These are phyloP conservation scores for Simplicillium sp. DNA, from an alignment of 2,329 filamentous ascomycete species.

Conservation along the genomic window DNA sequence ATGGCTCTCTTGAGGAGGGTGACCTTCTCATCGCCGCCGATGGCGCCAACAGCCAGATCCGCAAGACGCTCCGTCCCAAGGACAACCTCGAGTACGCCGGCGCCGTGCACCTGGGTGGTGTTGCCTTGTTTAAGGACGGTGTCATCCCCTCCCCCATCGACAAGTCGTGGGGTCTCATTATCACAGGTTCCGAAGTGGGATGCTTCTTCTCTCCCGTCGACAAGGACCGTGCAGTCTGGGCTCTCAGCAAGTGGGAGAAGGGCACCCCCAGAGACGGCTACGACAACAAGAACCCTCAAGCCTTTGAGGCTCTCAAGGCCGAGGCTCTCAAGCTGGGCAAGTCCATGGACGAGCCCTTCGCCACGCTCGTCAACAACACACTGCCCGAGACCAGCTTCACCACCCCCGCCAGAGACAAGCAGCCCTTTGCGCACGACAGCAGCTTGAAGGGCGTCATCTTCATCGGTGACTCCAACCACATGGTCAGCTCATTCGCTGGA, in stretches of 20 bases:
- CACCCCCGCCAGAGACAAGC: conserved; percentile 30
- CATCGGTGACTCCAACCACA: conserved; percentile 35
- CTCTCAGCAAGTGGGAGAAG: conserved; percentile 19
- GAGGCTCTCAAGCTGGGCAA: conserved; percentile 19
- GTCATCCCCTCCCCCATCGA: conserved; percentile 19
- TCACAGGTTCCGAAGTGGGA: conserved; percentile 21
- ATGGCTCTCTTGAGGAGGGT: conserved; percentile 10
- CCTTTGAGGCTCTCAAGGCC: conserved; percentile 14
- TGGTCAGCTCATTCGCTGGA: conserved; percentile 32
- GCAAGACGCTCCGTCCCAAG: conserved; percentile 21
- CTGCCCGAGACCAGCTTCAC: conserved; percentile 21
- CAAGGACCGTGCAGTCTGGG: conserved; percentile 25
- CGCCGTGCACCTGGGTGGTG: conserved; percentile 22
- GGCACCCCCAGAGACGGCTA: conserved; percentile 7
- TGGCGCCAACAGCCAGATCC: conserved; percentile 26
- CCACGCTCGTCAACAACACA: conserved; percentile 24
- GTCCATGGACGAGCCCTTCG: conserved; percentile 23
- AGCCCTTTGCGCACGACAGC: conserved; percentile 24
- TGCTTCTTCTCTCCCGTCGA: conserved; percentile 31
- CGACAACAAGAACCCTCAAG: conserved; percentile 8
- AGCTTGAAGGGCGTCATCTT: conserved; percentile 21
- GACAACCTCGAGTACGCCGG: conserved; percentile 24
- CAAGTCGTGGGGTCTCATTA: conserved; percentile 22
- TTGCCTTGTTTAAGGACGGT: conserved; percentile 17
- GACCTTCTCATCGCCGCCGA: conserved; percentile 31